Conservation (phyloP, 208 protist species). For the Perkinsela sp. region DNA sequence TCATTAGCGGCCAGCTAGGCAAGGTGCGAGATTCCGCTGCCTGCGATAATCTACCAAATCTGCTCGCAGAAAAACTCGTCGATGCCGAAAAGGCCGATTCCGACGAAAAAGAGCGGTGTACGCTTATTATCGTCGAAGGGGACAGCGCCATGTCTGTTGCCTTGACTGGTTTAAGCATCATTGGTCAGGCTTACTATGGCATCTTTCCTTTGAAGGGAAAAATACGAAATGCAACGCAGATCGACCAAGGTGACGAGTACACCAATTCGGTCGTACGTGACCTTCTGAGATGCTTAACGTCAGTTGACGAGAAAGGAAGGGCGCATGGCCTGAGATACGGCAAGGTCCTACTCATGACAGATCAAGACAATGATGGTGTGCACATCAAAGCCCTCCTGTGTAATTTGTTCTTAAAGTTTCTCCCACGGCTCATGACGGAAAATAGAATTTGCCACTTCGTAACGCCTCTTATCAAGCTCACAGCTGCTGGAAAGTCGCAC, state of each 20-base stretch:
- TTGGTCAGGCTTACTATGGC: slow-evolving; percentile 80
- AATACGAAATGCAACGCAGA: slow-evolving; percentile 85
- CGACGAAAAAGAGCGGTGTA: slow-evolving; percentile 52
- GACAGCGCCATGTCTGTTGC: slow-evolving; percentile 92
- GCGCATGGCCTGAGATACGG: slow-evolving; percentile 87
- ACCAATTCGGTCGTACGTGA: slow-evolving; percentile 73
- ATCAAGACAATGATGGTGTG: slow-evolving; percentile 99
- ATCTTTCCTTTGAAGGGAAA: slow-evolving; percentile 92
- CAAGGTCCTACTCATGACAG: slow-evolving; percentile 97
- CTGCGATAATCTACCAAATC: not conserved
- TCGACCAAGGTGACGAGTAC: slow-evolving; percentile 53
- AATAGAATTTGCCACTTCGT: slow-evolving; percentile 81
- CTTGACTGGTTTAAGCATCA: slow-evolving; percentile 71
- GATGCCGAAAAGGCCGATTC: slow-evolving; percentile 45
- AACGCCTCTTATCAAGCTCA: slow-evolving; percentile 97
- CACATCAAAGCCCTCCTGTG: slow-evolving; percentile 99
- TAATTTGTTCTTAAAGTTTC: slow-evolving; percentile 96
- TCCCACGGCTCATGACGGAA: slow-evolving; percentile 76
- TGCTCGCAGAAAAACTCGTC: slow-evolving; percentile 81
- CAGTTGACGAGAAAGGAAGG: slow-evolving; percentile 26
- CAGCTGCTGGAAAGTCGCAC: slow-evolving; percentile 37
- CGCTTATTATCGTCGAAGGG: slow-evolving; percentile 90
- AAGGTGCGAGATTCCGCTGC: not conserved
- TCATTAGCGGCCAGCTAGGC: not conserved
- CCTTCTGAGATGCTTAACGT: slow-evolving; percentile 39